Base-by-base conservation (phyloP, 2,329 filamentous ascomycete genomes). In the Fusarium mundagurra region DNA sequence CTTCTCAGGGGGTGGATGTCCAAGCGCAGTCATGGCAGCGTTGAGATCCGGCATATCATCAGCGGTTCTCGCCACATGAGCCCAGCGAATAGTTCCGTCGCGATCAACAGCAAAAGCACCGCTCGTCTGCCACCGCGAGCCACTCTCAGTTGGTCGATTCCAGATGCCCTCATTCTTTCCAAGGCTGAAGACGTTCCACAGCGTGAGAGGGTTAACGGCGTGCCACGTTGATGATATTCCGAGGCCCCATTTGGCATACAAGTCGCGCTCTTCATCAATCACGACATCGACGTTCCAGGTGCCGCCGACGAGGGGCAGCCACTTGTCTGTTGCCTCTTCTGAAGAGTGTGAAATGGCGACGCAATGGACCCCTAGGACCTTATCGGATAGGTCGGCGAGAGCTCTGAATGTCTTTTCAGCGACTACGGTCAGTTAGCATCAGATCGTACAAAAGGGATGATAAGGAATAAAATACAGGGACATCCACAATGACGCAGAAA, bases 401-500 rank as follows among this genome's bases (percentile, higher is more conserved):
- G 79, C 76, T 63, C 85, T 85, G 81, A 92, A 92, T 18, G 88
- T 88, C 80, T 93, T 92, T 79, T 93, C 92, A 20, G 91, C 91
- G 80, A 93, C 91, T 93, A 14, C 51, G 31, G 47, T 48, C 54
- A 39, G 41, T 53, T 47, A 63, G 45, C 31, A 45, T 34, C 43
- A 33, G 20, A 18, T 34, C 33, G 20, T n/a, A 31, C 33, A 18
- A 24, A 29, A 24, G 27, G 29, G 29, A n/a, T 20, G 48, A 12
- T 20, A 33, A 20, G 38, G 36, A 20, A 34, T 27, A 31, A 13
- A 18, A 24, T 87, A 92, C 92, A 93, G 17, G 92, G 92, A 83
- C 92, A 93, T 39, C 92, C 92, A 79, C 92, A 94, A 80, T 94
- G 92, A 39, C 92, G 86, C 11, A 94, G 85, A 77, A 94, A 94